Conservation (phyloP, 306 rosid genomes). For the Vigna angularis region DNA sequence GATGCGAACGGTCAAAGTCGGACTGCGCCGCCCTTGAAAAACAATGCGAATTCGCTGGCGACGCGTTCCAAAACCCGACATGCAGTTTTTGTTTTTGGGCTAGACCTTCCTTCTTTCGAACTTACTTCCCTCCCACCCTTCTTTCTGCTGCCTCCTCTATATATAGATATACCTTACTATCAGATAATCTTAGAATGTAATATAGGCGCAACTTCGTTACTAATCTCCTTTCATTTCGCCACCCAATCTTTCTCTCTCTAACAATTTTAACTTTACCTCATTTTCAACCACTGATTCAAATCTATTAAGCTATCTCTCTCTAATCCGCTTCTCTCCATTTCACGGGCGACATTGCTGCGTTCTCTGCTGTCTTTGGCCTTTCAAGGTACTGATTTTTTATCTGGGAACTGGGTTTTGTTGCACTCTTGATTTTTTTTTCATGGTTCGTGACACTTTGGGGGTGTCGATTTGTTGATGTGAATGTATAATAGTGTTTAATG, state of each 20-base stretch:
- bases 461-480: neutral
- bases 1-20: constrained; percentile 39
- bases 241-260: neutral
- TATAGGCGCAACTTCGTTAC: neutral
- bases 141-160: neutral
- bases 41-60: neutral
- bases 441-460: neutral
- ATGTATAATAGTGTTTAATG: neutral
- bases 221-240: neutral
- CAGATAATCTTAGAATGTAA: neutral
- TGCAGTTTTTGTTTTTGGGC: neutral
- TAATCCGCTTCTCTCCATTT: constrained; percentile 22
- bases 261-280: neutral
- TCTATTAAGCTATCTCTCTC: constrained; percentile 21
- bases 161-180: neutral
- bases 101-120: constrained; percentile 2
- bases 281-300: neutral
- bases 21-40: constrained; percentile 45
- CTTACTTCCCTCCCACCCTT: constrained; percentile 31
- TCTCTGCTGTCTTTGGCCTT: constrained; percentile 54
- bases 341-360: constrained; percentile 46
- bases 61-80: neutral
- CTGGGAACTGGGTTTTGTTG: constrained; percentile 38
- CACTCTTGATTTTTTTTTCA: neutral
- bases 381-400: constrained; percentile 49